Base-by-base conservation (phyloP, 768 basidiomycete genomes). In the Agaricus blazei region DNA sequence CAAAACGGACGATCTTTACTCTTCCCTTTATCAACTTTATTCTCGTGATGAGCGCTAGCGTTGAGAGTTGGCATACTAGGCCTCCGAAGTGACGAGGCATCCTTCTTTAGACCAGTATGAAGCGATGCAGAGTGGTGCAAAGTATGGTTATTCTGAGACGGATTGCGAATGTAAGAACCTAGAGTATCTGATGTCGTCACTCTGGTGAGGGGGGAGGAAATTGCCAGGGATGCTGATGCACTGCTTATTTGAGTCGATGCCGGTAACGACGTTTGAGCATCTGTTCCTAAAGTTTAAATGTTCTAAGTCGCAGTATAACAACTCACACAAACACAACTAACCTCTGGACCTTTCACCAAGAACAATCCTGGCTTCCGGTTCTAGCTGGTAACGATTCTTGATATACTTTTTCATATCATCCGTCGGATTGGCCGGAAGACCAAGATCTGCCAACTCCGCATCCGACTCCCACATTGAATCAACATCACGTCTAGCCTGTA, bases 81-180 rank as follows among this genome's bases (percentile, higher is more conserved):
- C 34, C 63, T 58, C n/a, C 64, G 64, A 14, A 62, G 52, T 26
- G 61, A 48, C 12, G 54, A 55, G 15, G 52, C 9, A 3, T 52
- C 47, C 12, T 54, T 58, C 43, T 58, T 51, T n/a, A 62, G 34
- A 9, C 52, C 57, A 4, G 62, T 55, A 45, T 68, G 65, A 57
- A 68, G 62, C 8, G 68, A 70, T 4, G 66, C 59, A 0, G 67
- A 68, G 34, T 69, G 68, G 31, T 59, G 56, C 23, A 61, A 40
- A 4, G 44, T 29, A 4, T 48, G 52, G 19, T 45, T 36, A 45
- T 19, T 45, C 34, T 43, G 54, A 41, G 19, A 51, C 9, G 54
- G 63, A 52, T 52, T 54, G 29, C 37, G 38, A 40, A 40, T 23
- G n/a, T 28, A 55, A 15, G 27, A 58, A 15, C 44, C 58, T 36